Conservation (phyloP, 1,284 basidiomycete genomes). For the Coniferiporia weirii region DNA sequence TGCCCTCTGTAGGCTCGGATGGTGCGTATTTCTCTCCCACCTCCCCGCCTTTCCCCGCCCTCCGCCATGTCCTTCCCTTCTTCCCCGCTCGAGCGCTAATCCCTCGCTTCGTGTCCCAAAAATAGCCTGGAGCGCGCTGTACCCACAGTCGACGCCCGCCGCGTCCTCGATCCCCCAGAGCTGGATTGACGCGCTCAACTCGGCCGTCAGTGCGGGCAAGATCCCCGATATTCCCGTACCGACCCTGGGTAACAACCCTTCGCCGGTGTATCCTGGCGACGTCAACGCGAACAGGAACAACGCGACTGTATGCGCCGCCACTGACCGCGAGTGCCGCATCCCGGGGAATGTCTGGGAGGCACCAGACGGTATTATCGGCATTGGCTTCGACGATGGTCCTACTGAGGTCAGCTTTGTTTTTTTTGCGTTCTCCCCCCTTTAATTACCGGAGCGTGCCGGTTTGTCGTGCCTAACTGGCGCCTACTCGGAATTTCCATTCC, state of each 20-base stretch:
- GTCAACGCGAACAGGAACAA: constrained; percentile 44
- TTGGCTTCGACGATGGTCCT: constrained; percentile 80
- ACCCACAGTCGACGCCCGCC: constrained; percentile 42
- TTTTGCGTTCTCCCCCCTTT: too few species aligned
- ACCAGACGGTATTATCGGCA: constrained; percentile 51
- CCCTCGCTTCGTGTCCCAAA: background rate
- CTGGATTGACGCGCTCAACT: constrained; percentile 66
- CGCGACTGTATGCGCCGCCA: constrained; percentile 54
- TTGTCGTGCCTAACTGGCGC: background rate
- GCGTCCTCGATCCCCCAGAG: constrained; percentile 43
- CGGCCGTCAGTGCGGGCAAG: constrained; percentile 59
- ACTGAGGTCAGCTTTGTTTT: constrained; percentile 38
- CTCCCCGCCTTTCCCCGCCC: constrained; percentile 37
- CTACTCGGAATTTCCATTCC: constrained; percentile 10
- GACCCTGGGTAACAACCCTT: constrained; percentile 33
- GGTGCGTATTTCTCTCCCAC: constrained; percentile 39
- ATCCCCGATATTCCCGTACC: constrained; percentile 66
- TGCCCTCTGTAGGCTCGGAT: constrained; percentile 27
- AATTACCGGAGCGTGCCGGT: too few species aligned
- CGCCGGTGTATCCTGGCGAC: constrained; percentile 52
- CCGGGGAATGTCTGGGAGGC: constrained; percentile 66
- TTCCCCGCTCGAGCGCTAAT: constrained; percentile 3
- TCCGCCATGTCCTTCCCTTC: constrained; percentile 20
- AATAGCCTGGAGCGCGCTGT: constrained; percentile 56
- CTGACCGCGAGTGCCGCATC: constrained; percentile 52